These are phyloP conservation scores for Dichotomopilus funicola DNA, from an alignment of 2,329 filamentous ascomycete species.

Conservation along the genomic window DNA sequence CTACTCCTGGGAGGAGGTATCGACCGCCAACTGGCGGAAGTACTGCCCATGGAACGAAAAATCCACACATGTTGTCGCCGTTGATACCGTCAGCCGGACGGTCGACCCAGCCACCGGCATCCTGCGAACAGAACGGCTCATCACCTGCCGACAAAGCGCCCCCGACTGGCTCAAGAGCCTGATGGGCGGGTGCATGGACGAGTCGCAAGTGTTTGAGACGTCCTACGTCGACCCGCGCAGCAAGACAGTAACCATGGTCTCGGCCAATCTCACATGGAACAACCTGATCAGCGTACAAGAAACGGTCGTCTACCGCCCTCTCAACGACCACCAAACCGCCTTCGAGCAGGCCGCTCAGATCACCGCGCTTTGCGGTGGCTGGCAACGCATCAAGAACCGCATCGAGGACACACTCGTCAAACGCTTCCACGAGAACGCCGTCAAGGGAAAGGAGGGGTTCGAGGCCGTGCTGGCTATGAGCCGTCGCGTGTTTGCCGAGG, in stretches of 20 bases:
- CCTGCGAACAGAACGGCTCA: constrained; percentile 55
- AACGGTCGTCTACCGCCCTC: constrained; percentile 78
- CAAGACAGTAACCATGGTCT: constrained; percentile 94
- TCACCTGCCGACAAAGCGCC: constrained; percentile 56
- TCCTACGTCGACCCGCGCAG: constrained; percentile 81
- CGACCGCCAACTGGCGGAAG: constrained; percentile 95
- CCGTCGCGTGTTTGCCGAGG: constrained; percentile 82
- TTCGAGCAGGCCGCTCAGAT: constrained; percentile 90
- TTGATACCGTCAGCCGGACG: constrained; percentile 77
- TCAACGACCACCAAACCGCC: constrained; percentile 55
- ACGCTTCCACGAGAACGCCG: constrained; percentile 85
- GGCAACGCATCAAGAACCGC: constrained; percentile 93
- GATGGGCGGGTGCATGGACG: constrained; percentile 66
- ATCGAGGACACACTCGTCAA: constrained; percentile 90
- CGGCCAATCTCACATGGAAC: constrained; percentile 86
- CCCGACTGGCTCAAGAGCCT: constrained; percentile 76
- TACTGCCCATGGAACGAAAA: constrained; percentile 99
- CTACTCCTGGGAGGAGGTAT: constrained; percentile 99
- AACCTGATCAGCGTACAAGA: constrained; percentile 90
- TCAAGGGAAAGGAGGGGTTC: constrained; percentile 87
- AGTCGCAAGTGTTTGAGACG: constrained; percentile 87
- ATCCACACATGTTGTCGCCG: constrained; percentile 90
- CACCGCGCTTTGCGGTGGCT: constrained; percentile 89
- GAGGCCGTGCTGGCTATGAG: constrained; percentile 93
- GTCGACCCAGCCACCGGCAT: constrained; percentile 53